phyloP scores from a whole-genome alignment of 2,329 filamentous ascomycete genomes.

The Stagonosporopsis rhizophila region DNA sequence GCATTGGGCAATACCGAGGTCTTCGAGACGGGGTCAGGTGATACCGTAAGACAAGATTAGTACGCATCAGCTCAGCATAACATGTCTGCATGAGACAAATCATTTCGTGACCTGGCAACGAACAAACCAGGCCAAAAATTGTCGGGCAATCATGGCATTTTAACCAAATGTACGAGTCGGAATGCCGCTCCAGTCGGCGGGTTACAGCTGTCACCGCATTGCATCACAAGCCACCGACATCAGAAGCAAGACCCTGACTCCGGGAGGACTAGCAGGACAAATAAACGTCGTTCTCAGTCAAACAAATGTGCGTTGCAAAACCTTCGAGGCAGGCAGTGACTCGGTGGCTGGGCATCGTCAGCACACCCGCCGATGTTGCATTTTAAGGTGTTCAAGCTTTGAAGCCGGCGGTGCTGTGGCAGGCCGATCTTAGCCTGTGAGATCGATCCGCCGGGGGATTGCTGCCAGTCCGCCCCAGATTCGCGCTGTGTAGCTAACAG shows the following conservation, averaged over 20 bases:
- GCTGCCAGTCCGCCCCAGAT: slow-evolving; percentile 6
- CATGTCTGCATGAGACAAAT: not conserved
- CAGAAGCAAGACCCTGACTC: slow-evolving; percentile 6
- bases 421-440: slow-evolving; percentile 18
- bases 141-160: not conserved
- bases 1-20: not conserved
- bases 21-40: not conserved
- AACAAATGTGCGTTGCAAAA: not conserved
- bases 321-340: not conserved
- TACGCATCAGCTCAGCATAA: not conserved
- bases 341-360: slow-evolving; percentile 15
- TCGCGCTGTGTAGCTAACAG: not conserved
- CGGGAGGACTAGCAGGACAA: slow-evolving; percentile 3
- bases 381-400: slow-evolving; percentile 8
- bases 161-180: not conserved
- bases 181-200: slow-evolving; percentile 8
- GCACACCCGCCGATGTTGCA: slow-evolving; percentile 16
- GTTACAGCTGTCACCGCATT: slow-evolving; percentile 17
- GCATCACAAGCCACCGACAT: slow-evolving; percentile 18
- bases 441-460: slow-evolving; percentile 13
- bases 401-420: slow-evolving; percentile 8
- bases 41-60: not conserved
- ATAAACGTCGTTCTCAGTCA: not conserved
- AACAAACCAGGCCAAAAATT: not conserved
- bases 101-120: not conserved